phyloP scores from a whole-genome alignment of 257 asterid genomes.

The Solanum verrucosum region DNA sequence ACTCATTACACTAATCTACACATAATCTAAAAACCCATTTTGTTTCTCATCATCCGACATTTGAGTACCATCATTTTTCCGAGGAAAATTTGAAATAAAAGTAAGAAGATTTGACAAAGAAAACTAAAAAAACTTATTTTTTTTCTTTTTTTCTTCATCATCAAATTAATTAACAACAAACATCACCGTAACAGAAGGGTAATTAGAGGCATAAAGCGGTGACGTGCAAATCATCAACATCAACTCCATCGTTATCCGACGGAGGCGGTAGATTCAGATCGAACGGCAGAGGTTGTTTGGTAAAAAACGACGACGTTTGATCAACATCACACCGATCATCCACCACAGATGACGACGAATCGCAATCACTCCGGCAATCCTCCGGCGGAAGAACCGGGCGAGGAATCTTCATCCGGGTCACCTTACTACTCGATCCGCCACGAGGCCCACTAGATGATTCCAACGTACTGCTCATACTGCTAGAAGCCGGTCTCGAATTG shows the following conservation, averaged over 20 bases:
- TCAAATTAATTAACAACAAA: background rate
- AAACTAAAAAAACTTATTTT: background rate
- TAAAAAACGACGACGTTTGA: background rate
- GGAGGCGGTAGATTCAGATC: constrained; percentile 10
- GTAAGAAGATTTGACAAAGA: background rate
- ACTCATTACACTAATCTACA: constrained; percentile 5
- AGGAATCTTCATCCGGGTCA: background rate
- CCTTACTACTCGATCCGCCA: background rate
- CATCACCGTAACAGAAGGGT: background rate
- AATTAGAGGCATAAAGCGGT: constrained; percentile 4
- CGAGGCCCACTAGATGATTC: constrained; percentile 7
- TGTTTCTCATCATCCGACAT: background rate
- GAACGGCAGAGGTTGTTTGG: constrained; percentile 1
- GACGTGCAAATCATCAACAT: constrained; percentile 8
- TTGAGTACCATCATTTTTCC: background rate
- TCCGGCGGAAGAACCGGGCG: background rate
- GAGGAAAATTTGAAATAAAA: background rate
- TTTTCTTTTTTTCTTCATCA: background rate
- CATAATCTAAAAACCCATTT: background rate
- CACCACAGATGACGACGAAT: constrained; percentile 7
- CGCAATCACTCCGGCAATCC: constrained; percentile 5
- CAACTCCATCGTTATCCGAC: background rate
- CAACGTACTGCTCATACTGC: constrained; percentile 8
- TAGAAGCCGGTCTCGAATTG: constrained; percentile 3
- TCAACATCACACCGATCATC: background rate